phyloP scores from a whole-genome alignment of 2,329 filamentous ascomycete species.

The Coleophoma crateriformis region DNA sequence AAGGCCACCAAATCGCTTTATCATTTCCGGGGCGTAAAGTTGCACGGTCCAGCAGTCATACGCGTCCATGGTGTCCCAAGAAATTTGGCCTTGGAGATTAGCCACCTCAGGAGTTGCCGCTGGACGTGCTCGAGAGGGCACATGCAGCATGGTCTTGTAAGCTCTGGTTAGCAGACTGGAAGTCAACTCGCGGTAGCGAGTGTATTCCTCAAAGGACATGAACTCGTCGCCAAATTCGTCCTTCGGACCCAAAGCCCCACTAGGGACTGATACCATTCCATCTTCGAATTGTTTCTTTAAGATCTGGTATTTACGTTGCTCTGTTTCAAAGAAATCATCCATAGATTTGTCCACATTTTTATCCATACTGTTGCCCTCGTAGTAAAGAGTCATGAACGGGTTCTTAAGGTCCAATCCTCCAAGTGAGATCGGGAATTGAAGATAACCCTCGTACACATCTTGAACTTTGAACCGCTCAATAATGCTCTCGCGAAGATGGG shows the following conservation, averaged over 20 bases:
- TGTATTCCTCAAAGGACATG: slow-evolving; percentile 33
- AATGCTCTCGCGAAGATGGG: slow-evolving; percentile 42
- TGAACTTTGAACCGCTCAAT: slow-evolving; percentile 38
- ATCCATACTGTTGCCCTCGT: slow-evolving; percentile 12
- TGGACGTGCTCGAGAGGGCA: slow-evolving; percentile 17
- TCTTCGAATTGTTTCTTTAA: slow-evolving; percentile 26
- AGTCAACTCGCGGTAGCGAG: slow-evolving; percentile 26
- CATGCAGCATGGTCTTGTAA: slow-evolving; percentile 24
- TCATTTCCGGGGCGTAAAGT: slow-evolving; percentile 31
- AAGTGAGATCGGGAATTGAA: slow-evolving; percentile 30
- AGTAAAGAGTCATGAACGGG: slow-evolving; percentile 29
- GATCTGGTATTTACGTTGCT: slow-evolving; percentile 25
- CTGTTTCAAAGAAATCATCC: slow-evolving; percentile 21
- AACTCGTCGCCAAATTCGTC: slow-evolving; percentile 24
- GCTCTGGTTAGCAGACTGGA: slow-evolving; percentile 20
- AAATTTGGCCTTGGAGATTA: slow-evolving; percentile 6
- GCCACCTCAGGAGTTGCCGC: slow-evolving; percentile 14
- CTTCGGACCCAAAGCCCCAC: slow-evolving; percentile 5
- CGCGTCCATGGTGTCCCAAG: slow-evolving; percentile 2
- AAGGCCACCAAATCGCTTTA: slow-evolving; percentile 30
- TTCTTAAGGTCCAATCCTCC: slow-evolving; percentile 33
- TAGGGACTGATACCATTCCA: slow-evolving; percentile 8
- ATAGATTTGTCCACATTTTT: slow-evolving; percentile 18
- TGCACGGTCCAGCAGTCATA: slow-evolving; percentile 32
- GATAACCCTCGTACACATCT: slow-evolving; percentile 31